These are phyloP conservation scores for Pestalotiopsis fici DNA, from an alignment of 2,329 filamentous ascomycete genomes.

Conservation along the genomic window DNA sequence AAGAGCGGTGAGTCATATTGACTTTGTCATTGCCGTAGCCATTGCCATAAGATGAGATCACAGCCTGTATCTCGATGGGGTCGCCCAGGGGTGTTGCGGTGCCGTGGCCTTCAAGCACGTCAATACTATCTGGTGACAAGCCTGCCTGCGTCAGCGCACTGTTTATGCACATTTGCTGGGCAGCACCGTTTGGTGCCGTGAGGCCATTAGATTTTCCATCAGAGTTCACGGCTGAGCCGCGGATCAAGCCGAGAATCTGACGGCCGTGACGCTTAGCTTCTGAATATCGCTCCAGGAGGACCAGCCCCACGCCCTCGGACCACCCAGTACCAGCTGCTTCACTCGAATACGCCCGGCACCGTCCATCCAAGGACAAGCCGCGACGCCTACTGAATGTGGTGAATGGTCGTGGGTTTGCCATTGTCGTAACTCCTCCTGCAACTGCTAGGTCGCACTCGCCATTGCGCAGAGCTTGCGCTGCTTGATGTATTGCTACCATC, in stretches of 20 bases:
- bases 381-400: conserved; percentile 13
- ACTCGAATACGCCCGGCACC: conserved; percentile 32
- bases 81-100: conserved; percentile 24
- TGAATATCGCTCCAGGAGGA: conserved; percentile 42
- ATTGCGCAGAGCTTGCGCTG: conserved; percentile 18
- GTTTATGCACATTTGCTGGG: conserved; percentile 13
- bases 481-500: conserved; percentile 15
- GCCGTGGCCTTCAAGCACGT: conserved; percentile 28
- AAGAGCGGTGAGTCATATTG: not conserved
- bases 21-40: not conserved
- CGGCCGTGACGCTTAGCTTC: conserved; percentile 42
- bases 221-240: conserved; percentile 30
- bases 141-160: conserved; percentile 14
- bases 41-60: not conserved
- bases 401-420: conserved; percentile 14
- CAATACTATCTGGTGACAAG: conserved; percentile 14
- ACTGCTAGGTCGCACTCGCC: conserved; percentile 20
- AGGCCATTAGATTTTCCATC: conserved; percentile 33
- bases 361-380: conserved; percentile 19
- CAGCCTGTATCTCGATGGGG: conserved; percentile 6
- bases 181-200: conserved; percentile 16
- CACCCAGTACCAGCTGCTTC: conserved; percentile 43
- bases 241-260: conserved; percentile 30
- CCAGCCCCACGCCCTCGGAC: conserved; percentile 40
- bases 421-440: conserved; percentile 17